These are phyloP conservation scores for Guadua angustifolia DNA, from an alignment of 176 grass and related monocot species.

Conservation along the genomic window DNA sequence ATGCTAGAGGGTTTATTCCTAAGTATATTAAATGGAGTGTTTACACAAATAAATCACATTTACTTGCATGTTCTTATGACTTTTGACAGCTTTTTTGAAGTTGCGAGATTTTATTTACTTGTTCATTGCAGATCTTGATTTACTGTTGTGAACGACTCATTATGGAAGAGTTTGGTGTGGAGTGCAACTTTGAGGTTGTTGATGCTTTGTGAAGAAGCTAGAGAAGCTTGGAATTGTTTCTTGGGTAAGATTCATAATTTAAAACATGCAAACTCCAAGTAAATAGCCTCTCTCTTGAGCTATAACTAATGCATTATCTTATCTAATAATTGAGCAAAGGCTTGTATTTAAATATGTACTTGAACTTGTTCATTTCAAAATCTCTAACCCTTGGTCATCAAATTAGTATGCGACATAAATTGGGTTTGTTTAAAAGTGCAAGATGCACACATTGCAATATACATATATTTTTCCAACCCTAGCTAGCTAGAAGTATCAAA, in stretches of 20 bases:
- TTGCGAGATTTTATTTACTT: too few species aligned
- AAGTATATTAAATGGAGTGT: not conserved
- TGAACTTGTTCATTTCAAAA: not conserved
- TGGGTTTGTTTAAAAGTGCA: too few species aligned
- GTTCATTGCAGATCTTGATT: too few species aligned
- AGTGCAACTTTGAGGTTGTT: constrained; percentile 88
- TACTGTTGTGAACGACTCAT: too few species aligned
- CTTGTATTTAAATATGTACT: not conserved
- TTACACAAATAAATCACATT: not conserved
- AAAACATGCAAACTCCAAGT: not conserved
- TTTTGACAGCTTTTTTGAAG: too few species aligned
- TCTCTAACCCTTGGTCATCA: not conserved
- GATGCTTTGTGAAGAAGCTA: constrained; percentile 92
- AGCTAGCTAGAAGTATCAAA: too few species aligned
- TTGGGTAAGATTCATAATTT: constrained; percentile 56
- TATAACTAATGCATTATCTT: not conserved
- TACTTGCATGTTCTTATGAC: too few species aligned
- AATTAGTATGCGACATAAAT: too few species aligned
- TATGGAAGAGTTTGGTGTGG: too few species aligned
- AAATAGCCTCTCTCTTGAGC: not conserved
- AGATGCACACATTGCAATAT: too few species aligned
- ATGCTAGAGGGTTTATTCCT: not conserved
- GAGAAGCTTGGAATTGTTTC: constrained; percentile 91
- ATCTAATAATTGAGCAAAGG: not conserved
- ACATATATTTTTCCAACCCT: too few species aligned